Evolutionary conservation across 345 rosid species (phyloP).

Genomic region (Corchorus capsularis): DNA sequence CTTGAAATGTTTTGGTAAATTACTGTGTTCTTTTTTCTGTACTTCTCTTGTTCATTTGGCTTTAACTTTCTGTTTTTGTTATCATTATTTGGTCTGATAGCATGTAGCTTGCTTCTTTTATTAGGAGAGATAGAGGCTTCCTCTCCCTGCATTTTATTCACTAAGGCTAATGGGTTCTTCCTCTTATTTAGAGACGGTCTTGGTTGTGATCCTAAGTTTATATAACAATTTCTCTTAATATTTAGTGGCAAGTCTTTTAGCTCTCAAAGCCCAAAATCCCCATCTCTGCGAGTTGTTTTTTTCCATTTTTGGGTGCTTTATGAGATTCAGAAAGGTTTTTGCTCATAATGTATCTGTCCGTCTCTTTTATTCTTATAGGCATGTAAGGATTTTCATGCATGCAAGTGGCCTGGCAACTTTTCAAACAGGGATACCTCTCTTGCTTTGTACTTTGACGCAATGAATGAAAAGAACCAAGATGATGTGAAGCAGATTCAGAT

Average conservation of each 20-base stretch:
- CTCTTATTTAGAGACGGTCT: too few species aligned
- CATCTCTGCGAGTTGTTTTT: neutral
- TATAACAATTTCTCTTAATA: too few species aligned
- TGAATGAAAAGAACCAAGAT: slow-evolving; percentile 48
- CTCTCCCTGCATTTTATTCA: too few species aligned
- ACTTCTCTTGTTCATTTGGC: neutral
- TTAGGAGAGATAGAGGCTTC: too few species aligned
- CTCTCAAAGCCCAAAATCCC: too few species aligned
- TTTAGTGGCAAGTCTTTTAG: too few species aligned
- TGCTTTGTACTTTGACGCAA: slow-evolving; percentile 54
- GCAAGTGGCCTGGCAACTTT: slow-evolving; percentile 65
- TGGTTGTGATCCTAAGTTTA: too few species aligned
- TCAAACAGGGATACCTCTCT: slow-evolving; percentile 55
- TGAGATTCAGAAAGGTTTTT: neutral
- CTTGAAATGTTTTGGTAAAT: neutral
- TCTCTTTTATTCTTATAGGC: slow-evolving; percentile 34
- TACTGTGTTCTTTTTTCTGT: neutral
- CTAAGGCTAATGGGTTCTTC: too few species aligned
- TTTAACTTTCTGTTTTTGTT: neutral
- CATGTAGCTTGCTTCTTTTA: too few species aligned
- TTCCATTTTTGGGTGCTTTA: neutral
- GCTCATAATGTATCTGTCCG: neutral
- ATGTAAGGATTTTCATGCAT: slow-evolving; percentile 67
- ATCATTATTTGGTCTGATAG: neutral
- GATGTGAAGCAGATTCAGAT: slow-evolving; percentile 38